Percentiles rank a stretch among this genome's conserved stretches.
These are phyloP conservation scores for Lonicera japonica DNA, from an alignment of 129 eudicot species.

Conservation along the genomic window DNA sequence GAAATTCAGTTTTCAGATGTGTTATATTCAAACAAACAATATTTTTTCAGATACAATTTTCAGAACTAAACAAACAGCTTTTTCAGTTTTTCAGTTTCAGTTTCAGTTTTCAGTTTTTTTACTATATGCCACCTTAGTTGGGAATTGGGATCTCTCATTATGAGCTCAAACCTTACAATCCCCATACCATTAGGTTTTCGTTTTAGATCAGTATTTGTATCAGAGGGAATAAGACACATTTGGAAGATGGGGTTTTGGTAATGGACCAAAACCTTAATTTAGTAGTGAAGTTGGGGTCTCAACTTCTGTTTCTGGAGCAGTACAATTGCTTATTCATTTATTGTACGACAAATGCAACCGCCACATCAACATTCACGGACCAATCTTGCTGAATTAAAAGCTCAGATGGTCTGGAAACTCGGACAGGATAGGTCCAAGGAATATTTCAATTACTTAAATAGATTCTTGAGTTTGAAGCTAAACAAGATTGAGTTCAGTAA, in stretches of 20 bases:
- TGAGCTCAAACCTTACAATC: conserved; percentile 17
- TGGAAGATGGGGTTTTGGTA: conserved; percentile 41
- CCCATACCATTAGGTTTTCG: conserved; percentile 21
- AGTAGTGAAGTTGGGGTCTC: conserved; percentile 20
- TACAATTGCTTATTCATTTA: neutral
- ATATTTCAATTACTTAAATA: conserved; percentile 53
- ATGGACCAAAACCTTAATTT: conserved; percentile 50
- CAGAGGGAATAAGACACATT: conserved; percentile 29
- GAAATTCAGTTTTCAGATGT: too few species aligned
- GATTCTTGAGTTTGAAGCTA: conserved; percentile 55
- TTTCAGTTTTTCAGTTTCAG: too few species aligned
- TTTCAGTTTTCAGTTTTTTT: too few species aligned
- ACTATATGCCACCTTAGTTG: too few species aligned
- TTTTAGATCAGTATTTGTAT: conserved; percentile 21
- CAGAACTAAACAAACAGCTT: too few species aligned
- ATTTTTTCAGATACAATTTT: too few species aligned
- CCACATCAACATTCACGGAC: conserved; percentile 61
- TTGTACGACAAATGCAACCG: conserved; percentile 74
- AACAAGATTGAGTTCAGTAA: conserved; percentile 66
- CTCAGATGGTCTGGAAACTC: conserved; percentile 50
- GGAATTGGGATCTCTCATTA: conserved; percentile 41
- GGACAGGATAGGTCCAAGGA: conserved; percentile 68
- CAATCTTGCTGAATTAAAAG: conserved; percentile 63
- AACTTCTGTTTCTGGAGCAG: conserved; percentile 6
- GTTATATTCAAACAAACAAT: too few species aligned